Percentiles rank a stretch among this genome's conserved stretches.
Evolutionary conservation across 306 rosid genomes (phyloP).

Genomic region (Rubus parviflorus): DNA sequence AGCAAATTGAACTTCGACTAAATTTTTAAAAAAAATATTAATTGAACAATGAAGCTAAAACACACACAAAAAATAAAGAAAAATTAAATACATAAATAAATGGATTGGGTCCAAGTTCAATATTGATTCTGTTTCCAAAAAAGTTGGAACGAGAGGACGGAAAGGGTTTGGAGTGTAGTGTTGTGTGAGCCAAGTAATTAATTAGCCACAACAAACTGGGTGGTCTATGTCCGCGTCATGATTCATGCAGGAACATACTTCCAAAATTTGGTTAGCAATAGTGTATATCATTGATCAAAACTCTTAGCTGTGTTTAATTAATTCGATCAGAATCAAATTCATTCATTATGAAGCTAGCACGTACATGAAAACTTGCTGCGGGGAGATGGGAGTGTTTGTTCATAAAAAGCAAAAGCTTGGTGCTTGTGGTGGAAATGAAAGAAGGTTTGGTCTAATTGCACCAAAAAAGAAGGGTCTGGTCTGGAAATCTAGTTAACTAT

Average conservation of each 20-base stretch:
- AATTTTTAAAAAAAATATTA: too few species aligned
- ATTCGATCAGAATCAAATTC: not conserved
- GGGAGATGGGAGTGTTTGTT: not conserved
- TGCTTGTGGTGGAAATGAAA: not conserved
- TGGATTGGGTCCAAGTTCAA: not conserved
- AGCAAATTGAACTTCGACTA: too few species aligned
- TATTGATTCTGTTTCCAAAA: not conserved
- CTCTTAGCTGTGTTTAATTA: not conserved
- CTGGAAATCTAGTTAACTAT: not conserved
- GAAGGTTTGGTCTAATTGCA: not conserved
- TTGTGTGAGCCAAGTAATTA: not conserved
- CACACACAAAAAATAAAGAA: too few species aligned
- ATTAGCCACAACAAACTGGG: not conserved
- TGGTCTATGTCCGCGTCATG: not conserved
- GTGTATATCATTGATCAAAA: too few species aligned
- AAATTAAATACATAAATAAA: not conserved
- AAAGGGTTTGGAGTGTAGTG: not conserved
- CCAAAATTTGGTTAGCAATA: not conserved
- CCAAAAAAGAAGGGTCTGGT: not conserved
- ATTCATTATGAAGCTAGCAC: not conserved
- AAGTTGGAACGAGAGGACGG: not conserved
- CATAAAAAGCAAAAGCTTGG: not conserved
- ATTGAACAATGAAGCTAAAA: too few species aligned
- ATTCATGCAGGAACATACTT: not conserved
- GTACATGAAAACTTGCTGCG: not conserved